Evolutionary conservation across 257 asterid species (phyloP), one percentile per base, ranked within the genome.

Genomic region (Capsicum chinense): DNA sequence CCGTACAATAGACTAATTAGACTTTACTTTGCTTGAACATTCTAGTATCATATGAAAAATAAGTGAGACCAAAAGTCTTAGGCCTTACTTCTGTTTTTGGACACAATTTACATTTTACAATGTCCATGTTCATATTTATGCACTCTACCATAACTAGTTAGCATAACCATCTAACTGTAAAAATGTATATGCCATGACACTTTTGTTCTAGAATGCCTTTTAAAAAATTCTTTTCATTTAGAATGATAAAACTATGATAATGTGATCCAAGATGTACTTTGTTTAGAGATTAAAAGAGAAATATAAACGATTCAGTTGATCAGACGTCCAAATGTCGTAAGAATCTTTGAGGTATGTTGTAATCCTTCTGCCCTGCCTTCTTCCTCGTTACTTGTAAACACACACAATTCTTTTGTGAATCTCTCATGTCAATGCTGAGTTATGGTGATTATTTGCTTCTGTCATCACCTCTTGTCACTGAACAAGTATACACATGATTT

Each of bases 261-360:
- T 50, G 44, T 76, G 60, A 80, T 81, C 62, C 17, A 17, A 2
- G 19, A 59, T 47, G 56, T 70, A 62, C 15, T 33, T 33, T 83
- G 9, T 11, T n/a, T 47, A 83, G 93, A 92, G 98, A 94, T 93
- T 63, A 93, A 94, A 87, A 89, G 97, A 83, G 97, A 94, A 87
- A 94, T 94, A 84, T 92, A 95, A 44, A 93, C 95, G 56, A 94
- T 92, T 96, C 93, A 94, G 92, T 84, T 94, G 93, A 92, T 94
- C 89, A 93, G 89, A 84, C 98, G 93, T 87, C 97, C 97, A 3
- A 93, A 93, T 88, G 96, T 94, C 89, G 85, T 94, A 6, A 90
- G 88, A 80, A 88, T 94, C 71, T 87, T 87, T 74, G 97, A 94
- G 97, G 98, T 94, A 85, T 44, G 50, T 58, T 26, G 57, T 16